These are phyloP conservation scores for Trichoderma sp. DNA, from an alignment of 2,329 filamentous ascomycete species.

Conservation along the genomic window DNA sequence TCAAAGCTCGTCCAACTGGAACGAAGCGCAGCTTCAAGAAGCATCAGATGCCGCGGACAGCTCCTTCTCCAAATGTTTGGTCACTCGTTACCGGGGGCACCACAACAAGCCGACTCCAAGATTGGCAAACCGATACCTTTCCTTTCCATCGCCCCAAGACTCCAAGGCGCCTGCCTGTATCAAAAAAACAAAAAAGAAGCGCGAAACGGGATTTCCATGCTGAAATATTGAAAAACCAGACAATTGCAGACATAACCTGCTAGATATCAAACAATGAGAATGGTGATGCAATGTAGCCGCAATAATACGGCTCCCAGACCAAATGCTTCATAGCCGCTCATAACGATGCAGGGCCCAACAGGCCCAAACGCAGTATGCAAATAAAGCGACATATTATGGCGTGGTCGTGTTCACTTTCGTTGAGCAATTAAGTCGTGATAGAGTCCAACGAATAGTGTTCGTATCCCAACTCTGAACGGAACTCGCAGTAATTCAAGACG, in stretches of 20 bases:
- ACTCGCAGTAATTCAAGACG: slow-evolving; percentile 20
- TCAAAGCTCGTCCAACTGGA: slow-evolving; percentile 10
- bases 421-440: slow-evolving; percentile 30
- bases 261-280: slow-evolving; percentile 33
- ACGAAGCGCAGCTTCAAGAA: slow-evolving; percentile 22
- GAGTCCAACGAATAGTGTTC: slow-evolving; percentile 32
- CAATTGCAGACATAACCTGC: slow-evolving; percentile 31
- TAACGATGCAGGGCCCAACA: slow-evolving; percentile 28
- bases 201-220: slow-evolving; percentile 37
- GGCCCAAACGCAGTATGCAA: slow-evolving; percentile 6
- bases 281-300: slow-evolving; percentile 30
- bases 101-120: slow-evolving; percentile 40
- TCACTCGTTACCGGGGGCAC: slow-evolving; percentile 25
- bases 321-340: slow-evolving; percentile 28
- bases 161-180: slow-evolving; percentile 46
- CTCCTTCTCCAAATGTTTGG: background rate
- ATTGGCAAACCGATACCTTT: slow-evolving; percentile 38
- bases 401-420: slow-evolving; percentile 40
- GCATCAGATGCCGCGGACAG: background rate
- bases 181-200: slow-evolving; percentile 36
- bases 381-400: slow-evolving; percentile 25
- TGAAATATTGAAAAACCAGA: slow-evolving; percentile 38
- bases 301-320: slow-evolving; percentile 22
- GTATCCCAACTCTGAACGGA: slow-evolving; percentile 33
- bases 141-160: slow-evolving; percentile 40